Evolutionary conservation across 495 filamentous ascomycete genomes (phyloP).

Genomic region (Penicillium maclennaniae): DNA sequence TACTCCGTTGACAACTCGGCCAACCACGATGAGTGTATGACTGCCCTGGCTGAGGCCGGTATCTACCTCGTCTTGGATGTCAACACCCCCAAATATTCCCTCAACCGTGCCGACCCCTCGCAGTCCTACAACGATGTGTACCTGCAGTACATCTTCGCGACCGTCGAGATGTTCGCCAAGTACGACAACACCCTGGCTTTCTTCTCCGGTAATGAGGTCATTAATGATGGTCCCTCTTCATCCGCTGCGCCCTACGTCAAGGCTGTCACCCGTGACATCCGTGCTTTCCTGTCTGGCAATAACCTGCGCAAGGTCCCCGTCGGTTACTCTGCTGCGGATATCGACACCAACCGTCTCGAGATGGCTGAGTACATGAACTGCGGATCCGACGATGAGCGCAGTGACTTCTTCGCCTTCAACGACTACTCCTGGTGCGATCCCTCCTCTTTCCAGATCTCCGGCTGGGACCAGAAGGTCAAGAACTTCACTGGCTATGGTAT

Average conservation of each 20-base stretch:
- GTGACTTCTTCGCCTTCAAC: slow-evolving; percentile 97
- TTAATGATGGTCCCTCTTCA: slow-evolving; percentile 78
- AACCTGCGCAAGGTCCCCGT: slow-evolving; percentile 79
- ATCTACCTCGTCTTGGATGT: slow-evolving; percentile 91
- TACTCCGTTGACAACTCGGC: slow-evolving; percentile 89
- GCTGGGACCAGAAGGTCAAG: slow-evolving; percentile 89
- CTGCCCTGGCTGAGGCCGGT: slow-evolving; percentile 70
- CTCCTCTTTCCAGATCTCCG: slow-evolving; percentile 69
- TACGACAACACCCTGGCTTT: slow-evolving; percentile 91
- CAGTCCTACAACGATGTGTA: slow-evolving; percentile 89
- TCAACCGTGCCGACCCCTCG: slow-evolving; percentile 73
- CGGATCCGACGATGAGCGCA: slow-evolving; percentile 76
- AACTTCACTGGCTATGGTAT: slow-evolving; percentile 87
- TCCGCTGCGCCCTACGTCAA: slow-evolving; percentile 82
- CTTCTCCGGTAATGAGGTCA: slow-evolving; percentile 96
- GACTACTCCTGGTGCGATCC: slow-evolving; percentile 97
- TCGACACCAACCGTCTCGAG: slow-evolving; percentile 80
- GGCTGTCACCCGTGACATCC: slow-evolving; percentile 88
- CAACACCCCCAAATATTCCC: slow-evolving; percentile 72
- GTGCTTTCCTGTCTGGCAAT: slow-evolving; percentile 73
- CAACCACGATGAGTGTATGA: slow-evolving; percentile 84
- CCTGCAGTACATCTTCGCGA: slow-evolving; percentile 89
- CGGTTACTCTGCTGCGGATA: slow-evolving; percentile 85
- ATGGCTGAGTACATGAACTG: slow-evolving; percentile 95
- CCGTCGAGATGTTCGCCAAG: slow-evolving; percentile 80